Percentiles rank a stretch among this genome's conserved stretches.
Evolutionary conservation across 129 eudicot genomes (phyloP).

Genomic region (Pulicaria dysenterica): DNA sequence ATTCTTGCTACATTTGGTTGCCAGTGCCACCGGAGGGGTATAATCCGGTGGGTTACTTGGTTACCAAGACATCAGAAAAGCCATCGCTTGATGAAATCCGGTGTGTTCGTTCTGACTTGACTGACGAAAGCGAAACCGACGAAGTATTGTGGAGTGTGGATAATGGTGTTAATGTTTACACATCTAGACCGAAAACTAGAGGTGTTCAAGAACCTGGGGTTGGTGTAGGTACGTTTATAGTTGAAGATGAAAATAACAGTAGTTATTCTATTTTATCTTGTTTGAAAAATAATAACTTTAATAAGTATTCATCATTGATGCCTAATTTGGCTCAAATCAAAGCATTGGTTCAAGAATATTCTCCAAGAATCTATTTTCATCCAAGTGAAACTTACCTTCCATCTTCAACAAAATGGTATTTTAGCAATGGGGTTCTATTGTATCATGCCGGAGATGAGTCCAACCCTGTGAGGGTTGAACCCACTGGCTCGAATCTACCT

Average conservation of each 20-base stretch:
- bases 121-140: slow-evolving; percentile 47
- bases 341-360: slow-evolving; percentile 40
- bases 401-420: slow-evolving; percentile 51
- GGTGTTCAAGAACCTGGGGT: slow-evolving; percentile 52
- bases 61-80: slow-evolving; percentile 50
- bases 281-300: slow-evolving; percentile 45
- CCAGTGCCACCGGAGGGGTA: slow-evolving; percentile 55
- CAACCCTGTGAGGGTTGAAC: slow-evolving; percentile 32
- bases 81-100: slow-evolving; percentile 46
- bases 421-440: slow-evolving; percentile 41
- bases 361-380: slow-evolving; percentile 49
- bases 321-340: slow-evolving; percentile 42
- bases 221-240: slow-evolving; percentile 41
- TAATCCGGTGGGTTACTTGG: slow-evolving; percentile 47
- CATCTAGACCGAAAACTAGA: slow-evolving; percentile 41
- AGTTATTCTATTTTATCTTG: slow-evolving; percentile 37
- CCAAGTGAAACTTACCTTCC: slow-evolving; percentile 49
- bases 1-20: slow-evolving; percentile 60
- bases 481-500: slow-evolving; percentile 44
- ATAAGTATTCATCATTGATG: slow-evolving; percentile 32
- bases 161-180: slow-evolving; percentile 37
- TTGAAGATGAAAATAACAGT: slow-evolving; percentile 12
- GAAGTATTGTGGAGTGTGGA: slow-evolving; percentile 45
- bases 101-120: slow-evolving; percentile 50
- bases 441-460: slow-evolving; percentile 42